Evolutionary conservation across 2,329 filamentous ascomycete genomes (phyloP), one percentile per base, ranked within the genome.

Genomic region (Ceratocystis albifundus): DNA sequence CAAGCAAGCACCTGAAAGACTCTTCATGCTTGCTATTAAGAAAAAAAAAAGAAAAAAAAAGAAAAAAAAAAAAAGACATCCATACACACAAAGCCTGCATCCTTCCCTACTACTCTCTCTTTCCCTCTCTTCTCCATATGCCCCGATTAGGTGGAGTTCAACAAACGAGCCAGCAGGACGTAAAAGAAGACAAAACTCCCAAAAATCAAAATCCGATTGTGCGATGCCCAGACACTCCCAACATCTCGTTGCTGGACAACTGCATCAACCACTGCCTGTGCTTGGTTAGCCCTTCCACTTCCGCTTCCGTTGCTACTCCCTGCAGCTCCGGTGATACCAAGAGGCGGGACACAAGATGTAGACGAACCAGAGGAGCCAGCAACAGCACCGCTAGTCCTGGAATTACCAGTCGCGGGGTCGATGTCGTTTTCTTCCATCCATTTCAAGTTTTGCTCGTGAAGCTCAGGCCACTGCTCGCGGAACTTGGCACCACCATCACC

Each of bases 401-500:
- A 80, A n/a, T 84, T 78, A 1, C 94, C 94, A 0, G 90, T 96
- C 8, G 79, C 78, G 4, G 83, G 77, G 75, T 99, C 90, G 70
- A 99, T 85, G 70, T 85, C 84, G 73, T 89, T 85, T 73, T 90
- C 85, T 73, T 85, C 85, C 81, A 99, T 95, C 90, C 90, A 96
- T 72, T 85, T 85, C 86, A 88, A 89, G 74, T 99, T 99, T 78
- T 94, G 89, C 69, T 83, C 79, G 73, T 99, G 91, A 25, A 96
- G 73, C 61, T 96, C 93, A 17, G 90, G 85, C 90, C 92, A 99
- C 77, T 97, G 90, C 10, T 83, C 80, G 66, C 86, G 83, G 75
- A 99, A 99, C 77, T 95, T 96, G 72, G 87, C 84, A 2, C 94
- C 94, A 12, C 92, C 92, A 73, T 99, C 94, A 25, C 94, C 94